Evolutionary conservation across 441 rosid species (phyloP).

Genomic region (Gossypium trilobum): DNA sequence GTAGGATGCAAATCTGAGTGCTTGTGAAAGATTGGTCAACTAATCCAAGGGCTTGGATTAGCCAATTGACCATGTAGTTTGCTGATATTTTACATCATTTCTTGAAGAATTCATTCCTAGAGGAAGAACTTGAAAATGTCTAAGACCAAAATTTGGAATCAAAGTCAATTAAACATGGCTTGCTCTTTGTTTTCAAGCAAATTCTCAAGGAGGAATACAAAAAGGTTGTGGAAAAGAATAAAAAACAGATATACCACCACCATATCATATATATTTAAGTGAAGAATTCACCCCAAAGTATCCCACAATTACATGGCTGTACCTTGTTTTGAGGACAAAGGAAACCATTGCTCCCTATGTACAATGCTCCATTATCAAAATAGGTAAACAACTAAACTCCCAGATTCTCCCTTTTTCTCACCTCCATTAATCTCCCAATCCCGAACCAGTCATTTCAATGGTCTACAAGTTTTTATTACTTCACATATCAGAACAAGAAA

Average conservation of each 20-base stretch:
- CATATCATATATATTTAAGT: constrained; percentile 19
- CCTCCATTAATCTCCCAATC: not conserved
- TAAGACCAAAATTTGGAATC: not conserved
- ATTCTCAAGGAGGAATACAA: not conserved
- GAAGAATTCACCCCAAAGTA: constrained; percentile 31
- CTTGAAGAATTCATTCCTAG: not conserved
- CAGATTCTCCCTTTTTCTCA: not conserved
- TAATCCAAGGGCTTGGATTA: not conserved
- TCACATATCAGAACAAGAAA: not conserved
- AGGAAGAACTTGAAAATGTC: not conserved
- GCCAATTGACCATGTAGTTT: not conserved
- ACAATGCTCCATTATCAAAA: constrained; percentile 25
- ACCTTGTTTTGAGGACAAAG: constrained; percentile 8
- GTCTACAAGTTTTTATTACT: not conserved
- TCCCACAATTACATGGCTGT: constrained; percentile 35
- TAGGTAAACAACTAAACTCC: constrained; percentile 2
- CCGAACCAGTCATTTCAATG: not conserved
- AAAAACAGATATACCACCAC: constrained; percentile 16
- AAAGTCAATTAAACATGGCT: not conserved
- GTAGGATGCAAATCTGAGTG: not conserved
- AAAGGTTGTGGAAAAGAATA: constrained; percentile 18
- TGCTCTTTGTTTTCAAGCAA: not conserved
- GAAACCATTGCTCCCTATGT: constrained; percentile 21
- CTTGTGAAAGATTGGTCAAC: not conserved
- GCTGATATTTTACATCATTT: not conserved